These are phyloP conservation scores for Quambalaria eucalypti DNA, from an alignment of 1,284 basidiomycete species.

Conservation along the genomic window DNA sequence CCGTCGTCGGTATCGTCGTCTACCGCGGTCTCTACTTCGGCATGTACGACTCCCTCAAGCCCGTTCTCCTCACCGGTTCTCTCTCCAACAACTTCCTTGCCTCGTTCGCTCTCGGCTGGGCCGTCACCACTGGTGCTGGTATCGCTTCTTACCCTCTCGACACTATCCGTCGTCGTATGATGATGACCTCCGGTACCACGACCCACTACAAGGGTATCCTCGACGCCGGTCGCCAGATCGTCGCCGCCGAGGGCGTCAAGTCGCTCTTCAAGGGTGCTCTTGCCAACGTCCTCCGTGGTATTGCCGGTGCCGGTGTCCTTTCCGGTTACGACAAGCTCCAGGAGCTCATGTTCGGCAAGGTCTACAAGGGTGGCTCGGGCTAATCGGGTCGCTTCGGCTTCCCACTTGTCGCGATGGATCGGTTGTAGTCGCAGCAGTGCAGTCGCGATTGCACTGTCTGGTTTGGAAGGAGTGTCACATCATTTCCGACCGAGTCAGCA, in stretches of 20 bases:
- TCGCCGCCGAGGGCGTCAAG: constrained; percentile 72
- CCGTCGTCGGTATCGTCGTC: constrained; percentile 47
- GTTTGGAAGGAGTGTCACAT: too few species aligned
- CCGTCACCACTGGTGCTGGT: constrained; percentile 47
- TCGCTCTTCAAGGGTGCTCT: constrained; percentile 61
- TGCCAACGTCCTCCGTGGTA: constrained; percentile 96
- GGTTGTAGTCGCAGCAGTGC: too few species aligned
- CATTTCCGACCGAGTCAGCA: too few species aligned
- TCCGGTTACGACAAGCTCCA: constrained; percentile 79
- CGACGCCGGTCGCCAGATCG: constrained; percentile 64
- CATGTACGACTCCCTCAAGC: constrained; percentile 48
- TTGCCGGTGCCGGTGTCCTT: constrained; percentile 92
- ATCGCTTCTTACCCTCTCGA: constrained; percentile 47
- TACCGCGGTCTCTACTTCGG: constrained; percentile 49
- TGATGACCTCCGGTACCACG: constrained; percentile 46
- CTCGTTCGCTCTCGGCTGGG: constrained; percentile 47
- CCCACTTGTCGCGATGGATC: too few species aligned
- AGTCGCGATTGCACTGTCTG: too few species aligned
- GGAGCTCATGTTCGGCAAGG: constrained; percentile 49
- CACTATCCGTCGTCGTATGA: constrained; percentile 47
- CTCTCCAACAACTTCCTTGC: constrained; percentile 46
- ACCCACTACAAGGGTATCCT: constrained; percentile 53
- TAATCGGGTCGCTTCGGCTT: not conserved
- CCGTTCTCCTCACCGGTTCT: constrained; percentile 42
- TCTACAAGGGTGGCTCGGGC: constrained; percentile 27